Evolutionary conservation across 106 monocot species (phyloP).

Genomic region (Allium cepa): DNA sequence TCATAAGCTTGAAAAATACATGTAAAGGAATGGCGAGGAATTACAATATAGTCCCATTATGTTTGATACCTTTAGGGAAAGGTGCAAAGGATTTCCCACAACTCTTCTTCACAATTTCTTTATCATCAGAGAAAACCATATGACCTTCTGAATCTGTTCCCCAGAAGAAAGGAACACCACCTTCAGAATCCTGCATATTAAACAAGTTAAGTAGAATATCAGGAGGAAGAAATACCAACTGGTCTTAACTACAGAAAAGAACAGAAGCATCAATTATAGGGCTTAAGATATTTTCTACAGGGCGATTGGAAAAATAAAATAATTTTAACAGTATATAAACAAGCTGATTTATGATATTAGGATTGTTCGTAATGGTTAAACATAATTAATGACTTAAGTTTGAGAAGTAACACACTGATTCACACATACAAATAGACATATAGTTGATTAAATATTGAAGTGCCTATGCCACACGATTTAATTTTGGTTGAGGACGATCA

Average conservation of each 20-base stretch:
- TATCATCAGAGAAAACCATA: constrained; percentile 66
- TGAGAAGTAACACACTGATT: too few species aligned
- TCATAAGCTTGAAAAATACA: neutral
- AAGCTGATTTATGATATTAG: too few species aligned
- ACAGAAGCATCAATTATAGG: neutral
- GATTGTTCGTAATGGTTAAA: too few species aligned
- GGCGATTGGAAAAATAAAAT: too few species aligned
- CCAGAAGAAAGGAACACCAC: constrained; percentile 78
- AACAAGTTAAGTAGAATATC: neutral
- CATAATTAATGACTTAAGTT: too few species aligned
- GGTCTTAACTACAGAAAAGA: neutral
- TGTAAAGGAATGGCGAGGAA: neutral
- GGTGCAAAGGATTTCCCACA: constrained; percentile 86
- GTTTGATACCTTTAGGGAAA: constrained; percentile 69
- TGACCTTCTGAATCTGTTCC: constrained; percentile 54
- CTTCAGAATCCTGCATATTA: constrained; percentile 57
- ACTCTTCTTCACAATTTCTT: constrained; percentile 45
- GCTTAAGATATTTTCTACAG: too few species aligned
- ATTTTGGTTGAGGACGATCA: too few species aligned
- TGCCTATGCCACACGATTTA: too few species aligned
- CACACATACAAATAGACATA: too few species aligned
- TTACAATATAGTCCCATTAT: neutral
- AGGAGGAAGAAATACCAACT: neutral
- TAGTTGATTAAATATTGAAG: too few species aligned
- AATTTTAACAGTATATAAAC: too few species aligned